Conservation (phyloP, 2,329 filamentous ascomycete genomes). For the Alternaria novae-zelandiae region DNA sequence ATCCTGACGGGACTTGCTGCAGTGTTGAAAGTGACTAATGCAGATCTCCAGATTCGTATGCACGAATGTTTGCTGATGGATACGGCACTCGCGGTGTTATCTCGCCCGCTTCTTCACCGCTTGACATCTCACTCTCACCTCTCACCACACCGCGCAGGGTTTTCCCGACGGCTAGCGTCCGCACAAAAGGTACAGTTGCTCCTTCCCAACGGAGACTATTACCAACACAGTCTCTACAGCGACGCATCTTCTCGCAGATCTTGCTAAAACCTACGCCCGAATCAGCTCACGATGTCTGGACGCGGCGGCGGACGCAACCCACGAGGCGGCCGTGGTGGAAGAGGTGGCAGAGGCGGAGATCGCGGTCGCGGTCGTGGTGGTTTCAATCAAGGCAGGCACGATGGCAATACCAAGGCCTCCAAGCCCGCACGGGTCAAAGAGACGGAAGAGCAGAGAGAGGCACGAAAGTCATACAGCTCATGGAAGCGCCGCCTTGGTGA, state of each 20-base stretch:
- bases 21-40: background rate
- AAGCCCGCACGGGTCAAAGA: constrained; percentile 13
- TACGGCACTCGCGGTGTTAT: too few relatives aligned
- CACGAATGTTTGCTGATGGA: background rate
- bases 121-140: background rate
- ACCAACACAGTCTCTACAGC: background rate
- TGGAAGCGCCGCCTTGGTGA: constrained; percentile 40
- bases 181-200: background rate
- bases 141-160: background rate
- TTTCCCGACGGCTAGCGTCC: background rate
- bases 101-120: background rate
- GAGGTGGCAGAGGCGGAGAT: background rate
- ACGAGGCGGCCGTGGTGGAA: background rate
- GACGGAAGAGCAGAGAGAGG: constrained; percentile 28
- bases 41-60: background rate
- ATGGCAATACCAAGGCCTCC: background rate
- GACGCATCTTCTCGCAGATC: background rate
- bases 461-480: constrained; percentile 30
- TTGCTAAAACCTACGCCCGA: too few relatives aligned
- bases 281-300: background rate
- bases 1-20: too few relatives aligned
- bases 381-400: background rate
- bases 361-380: background rate
- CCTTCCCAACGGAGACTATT: background rate
- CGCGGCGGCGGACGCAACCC: background rate